These are phyloP conservation scores for Wickerhamomyces sp. DNA, from an alignment of 1,139 yeast genomes.

Conservation along the genomic window DNA sequence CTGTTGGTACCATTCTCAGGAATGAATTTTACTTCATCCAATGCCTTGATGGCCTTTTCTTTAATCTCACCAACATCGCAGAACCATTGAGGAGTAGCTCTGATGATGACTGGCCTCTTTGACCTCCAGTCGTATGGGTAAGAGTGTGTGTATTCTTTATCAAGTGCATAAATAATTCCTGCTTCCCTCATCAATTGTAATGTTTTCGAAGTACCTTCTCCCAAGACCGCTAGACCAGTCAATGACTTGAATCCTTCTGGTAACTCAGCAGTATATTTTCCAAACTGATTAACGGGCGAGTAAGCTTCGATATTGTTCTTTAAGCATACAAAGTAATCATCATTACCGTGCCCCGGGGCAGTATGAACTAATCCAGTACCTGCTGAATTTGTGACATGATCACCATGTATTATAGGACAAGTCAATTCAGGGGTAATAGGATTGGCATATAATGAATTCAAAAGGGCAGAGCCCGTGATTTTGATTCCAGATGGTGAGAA, in stretches of 20 bases:
- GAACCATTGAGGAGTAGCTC: slow-evolving; percentile 97
- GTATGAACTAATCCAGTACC: slow-evolving; percentile 97
- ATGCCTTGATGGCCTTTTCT: slow-evolving; percentile 50
- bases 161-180: slow-evolving; percentile 44
- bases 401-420: slow-evolving; percentile 70
- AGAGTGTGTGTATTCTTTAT: slow-evolving; percentile 62
- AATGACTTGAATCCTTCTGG: slow-evolving; percentile 42
- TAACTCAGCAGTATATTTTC: slow-evolving; percentile 49
- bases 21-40: slow-evolving; percentile 58
- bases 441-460: slow-evolving; percentile 46
- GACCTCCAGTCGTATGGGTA: slow-evolving; percentile 98
- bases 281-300: slow-evolving; percentile 77
- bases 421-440: slow-evolving; percentile 42
- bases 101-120: slow-evolving; percentile 87
- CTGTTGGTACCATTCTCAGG: slow-evolving; percentile 74
- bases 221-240: slow-evolving; percentile 56
- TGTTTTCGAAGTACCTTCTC: slow-evolving; percentile 47
- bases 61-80: slow-evolving; percentile 79
- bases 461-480: slow-evolving; percentile 42
- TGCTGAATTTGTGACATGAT: slow-evolving; percentile 71
- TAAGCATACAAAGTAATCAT: slow-evolving; percentile 75
- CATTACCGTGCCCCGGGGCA: slow-evolving; percentile 98
- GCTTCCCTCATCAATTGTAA: slow-evolving; percentile 38
- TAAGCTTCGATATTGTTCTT: slow-evolving; percentile 50
- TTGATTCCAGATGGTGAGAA: slow-evolving; percentile 19